Evolutionary conservation across 2,329 filamentous ascomycete genomes (phyloP), one percentile per base, ranked within the genome.

Genomic region (Sporothrix inflata): DNA sequence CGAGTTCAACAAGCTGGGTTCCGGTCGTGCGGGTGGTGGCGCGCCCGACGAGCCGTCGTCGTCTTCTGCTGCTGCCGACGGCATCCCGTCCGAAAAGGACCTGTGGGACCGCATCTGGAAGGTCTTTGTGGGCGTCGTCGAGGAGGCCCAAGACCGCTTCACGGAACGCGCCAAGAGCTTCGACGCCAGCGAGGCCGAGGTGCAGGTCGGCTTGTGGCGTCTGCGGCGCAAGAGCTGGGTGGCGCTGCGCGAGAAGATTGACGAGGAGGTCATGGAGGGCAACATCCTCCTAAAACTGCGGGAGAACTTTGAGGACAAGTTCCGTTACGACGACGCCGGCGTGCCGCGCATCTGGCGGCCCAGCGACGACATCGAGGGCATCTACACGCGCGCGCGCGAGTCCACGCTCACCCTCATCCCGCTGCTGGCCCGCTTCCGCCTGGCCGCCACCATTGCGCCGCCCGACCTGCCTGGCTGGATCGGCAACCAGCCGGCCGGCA

Each of bases 271-370:
- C 79, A 97, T 97, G 90, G 96, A 98, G 83, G 95, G 95, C 78
- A 99, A 98, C 79, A 90, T 99, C 70, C 85, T 98, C 45, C 86
- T 98, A 76, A 99, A 99, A 85, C 88, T 99, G 69, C 90, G 96
- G 47, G 96, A 99, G 82, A 98, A 98, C 84, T 99, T 99, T 76
- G 96, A 99, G 82, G 96, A 99, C 84, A 98, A 97, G 82, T 99
- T 99, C 88, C 91, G 96, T 75, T 99, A 99, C 78, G 96, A 99
- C 78, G 94, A 98, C 73, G 90, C 90, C 7, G 96, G 96, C 34
- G 96, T 99, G 4, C 96, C 96, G 5, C 89, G 96, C 73, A 97
- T 99, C 81, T 99, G 96, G 96, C 90, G 94, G 30, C 96, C 96
- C 1, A 94, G 91, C 1, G 96, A 99, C 79, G 96, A 99, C 79